Percentiles rank a stretch among this genome's conserved stretches.
These are phyloP conservation scores for Candida parachauliodes DNA, from an alignment of 805 yeast species.

Conservation along the genomic window DNA sequence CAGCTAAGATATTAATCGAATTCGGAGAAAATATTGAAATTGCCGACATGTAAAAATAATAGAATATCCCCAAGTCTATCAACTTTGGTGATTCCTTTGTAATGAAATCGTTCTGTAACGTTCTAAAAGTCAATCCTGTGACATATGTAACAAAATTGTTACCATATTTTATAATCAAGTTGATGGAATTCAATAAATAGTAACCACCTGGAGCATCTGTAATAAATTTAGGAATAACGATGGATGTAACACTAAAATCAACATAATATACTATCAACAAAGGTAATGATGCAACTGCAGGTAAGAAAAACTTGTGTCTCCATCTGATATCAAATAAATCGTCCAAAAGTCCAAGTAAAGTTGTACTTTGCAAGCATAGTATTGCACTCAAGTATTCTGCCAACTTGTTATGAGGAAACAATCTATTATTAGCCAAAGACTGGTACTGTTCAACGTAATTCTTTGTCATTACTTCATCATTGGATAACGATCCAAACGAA, in stretches of 20 bases:
- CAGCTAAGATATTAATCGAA: conserved; percentile 93
- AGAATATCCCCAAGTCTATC: conserved; percentile 73
- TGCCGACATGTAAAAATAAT: conserved; percentile 87
- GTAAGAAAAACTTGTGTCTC: conserved; percentile 95
- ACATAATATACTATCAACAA: conserved; percentile 85
- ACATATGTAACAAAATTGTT: conserved; percentile 28
- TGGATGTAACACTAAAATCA: conserved; percentile 88
- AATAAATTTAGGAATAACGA: conserved; percentile 73
- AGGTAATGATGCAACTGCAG: conserved; percentile 93
- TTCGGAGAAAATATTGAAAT: conserved; percentile 94
- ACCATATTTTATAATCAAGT: conserved; percentile 21
- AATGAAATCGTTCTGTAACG: conserved; percentile 30
- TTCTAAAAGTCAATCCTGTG: conserved; percentile 38
- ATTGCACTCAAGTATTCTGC: conserved; percentile 85
- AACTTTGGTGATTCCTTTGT: conserved; percentile 43
- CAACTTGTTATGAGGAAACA: conserved; percentile 77
- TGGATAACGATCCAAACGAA: conserved; percentile 36
- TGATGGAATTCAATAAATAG: conserved; percentile 17
- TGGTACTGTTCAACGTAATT: conserved; percentile 34
- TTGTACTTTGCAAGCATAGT: conserved; percentile 77
- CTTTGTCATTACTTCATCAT: conserved; percentile 29
- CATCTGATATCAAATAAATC: conserved; percentile 94
- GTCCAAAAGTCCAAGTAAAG: conserved; percentile 84
- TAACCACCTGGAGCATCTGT: conserved; percentile 33
- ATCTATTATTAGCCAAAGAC: conserved; percentile 24